These are phyloP conservation scores for Arabis hirsuta DNA, from an alignment of 345 rosid genomes.

Conservation along the genomic window DNA sequence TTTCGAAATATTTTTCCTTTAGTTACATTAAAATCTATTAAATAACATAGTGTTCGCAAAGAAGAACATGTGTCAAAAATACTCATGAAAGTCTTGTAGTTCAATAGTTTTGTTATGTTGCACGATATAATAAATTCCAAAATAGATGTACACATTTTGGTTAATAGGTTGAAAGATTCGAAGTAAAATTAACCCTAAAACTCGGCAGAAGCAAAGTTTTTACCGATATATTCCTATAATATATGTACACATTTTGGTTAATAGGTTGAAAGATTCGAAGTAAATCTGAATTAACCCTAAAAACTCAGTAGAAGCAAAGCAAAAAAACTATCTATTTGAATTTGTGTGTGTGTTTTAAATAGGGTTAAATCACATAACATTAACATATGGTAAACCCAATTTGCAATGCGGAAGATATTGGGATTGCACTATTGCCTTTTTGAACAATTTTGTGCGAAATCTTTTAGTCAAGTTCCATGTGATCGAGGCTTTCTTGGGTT, in stretches of 20 bases:
- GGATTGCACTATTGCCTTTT: constrained; percentile 42
- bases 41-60: background rate
- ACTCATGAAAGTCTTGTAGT: constrained; percentile 12
- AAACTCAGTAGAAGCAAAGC: background rate
- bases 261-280: constrained; percentile 7
- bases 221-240: background rate
- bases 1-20: background rate
- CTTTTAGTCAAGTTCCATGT: constrained; percentile 47
- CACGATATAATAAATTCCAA: background rate
- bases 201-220: background rate
- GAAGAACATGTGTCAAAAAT: constrained; percentile 9
- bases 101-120: constrained; percentile 22
- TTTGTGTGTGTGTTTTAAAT: background rate
- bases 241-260: background rate
- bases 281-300: background rate
- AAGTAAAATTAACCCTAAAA: background rate
- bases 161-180: constrained; percentile 10
- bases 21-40: background rate
- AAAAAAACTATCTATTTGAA: background rate
- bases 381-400: background rate
- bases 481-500: constrained; percentile 50
- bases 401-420: constrained; percentile 36
- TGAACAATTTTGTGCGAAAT: constrained; percentile 32
- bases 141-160: background rate
- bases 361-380: constrained; percentile 4